Conservation (phyloP, 1,284 basidiomycete species). For the Microbotryum scabiosae region DNA sequence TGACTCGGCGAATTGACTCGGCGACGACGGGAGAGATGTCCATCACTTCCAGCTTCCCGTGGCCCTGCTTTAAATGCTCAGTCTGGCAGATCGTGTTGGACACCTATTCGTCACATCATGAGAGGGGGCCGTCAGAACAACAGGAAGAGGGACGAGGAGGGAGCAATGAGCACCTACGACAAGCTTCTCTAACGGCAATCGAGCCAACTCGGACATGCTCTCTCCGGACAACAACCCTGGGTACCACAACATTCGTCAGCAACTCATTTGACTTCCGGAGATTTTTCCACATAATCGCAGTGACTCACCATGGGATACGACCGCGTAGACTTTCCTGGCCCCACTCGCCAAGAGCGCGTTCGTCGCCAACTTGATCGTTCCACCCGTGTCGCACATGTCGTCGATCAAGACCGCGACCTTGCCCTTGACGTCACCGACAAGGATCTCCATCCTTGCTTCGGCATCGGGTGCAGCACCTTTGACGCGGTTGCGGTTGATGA, state of each 20-base stretch:
- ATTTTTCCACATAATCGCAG: background rate
- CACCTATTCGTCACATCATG: constrained; percentile 43
- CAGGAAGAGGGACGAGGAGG: constrained; percentile 29
- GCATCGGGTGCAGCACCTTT: constrained; percentile 48
- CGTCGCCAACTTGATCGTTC: constrained; percentile 75
- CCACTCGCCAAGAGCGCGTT: constrained; percentile 79
- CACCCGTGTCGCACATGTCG: constrained; percentile 96
- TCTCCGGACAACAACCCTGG: constrained; percentile 77
- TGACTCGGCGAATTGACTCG: constrained; percentile 75
- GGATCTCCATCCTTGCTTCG: constrained; percentile 66
- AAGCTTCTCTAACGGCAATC: constrained; percentile 73
- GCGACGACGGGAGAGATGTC: constrained; percentile 87
- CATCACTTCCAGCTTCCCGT: constrained; percentile 51
- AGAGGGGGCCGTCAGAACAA: background rate
- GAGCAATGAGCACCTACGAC: constrained; percentile 55
- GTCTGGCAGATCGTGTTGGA: constrained; percentile 71
- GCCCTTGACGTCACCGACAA: constrained; percentile 92
- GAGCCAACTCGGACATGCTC: constrained; percentile 64
- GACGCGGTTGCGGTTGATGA: constrained; percentile 78
- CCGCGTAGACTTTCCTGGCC: constrained; percentile 75
- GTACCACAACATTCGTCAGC: background rate
- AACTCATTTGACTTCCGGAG: too few species aligned
- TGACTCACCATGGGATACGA: constrained; percentile 78
- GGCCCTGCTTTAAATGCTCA: constrained; percentile 43
- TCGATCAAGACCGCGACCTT: constrained; percentile 93